Percentiles rank a stretch among this genome's conserved stretches.
phyloP scores from a whole-genome alignment of 1,284 basidiomycete genomes.

The Fistulina hepatica region DNA sequence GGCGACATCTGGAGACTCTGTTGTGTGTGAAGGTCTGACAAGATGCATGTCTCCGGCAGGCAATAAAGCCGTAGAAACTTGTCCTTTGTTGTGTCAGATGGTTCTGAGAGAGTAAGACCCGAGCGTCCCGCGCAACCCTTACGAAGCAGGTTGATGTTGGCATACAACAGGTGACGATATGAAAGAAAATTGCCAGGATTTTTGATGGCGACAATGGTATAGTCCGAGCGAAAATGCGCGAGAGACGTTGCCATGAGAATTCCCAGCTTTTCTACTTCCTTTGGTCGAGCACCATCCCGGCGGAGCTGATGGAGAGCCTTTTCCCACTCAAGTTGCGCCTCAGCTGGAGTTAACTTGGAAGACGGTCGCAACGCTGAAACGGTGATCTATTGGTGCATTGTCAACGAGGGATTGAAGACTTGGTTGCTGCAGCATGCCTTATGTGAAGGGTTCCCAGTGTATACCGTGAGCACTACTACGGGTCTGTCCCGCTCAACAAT shows the following conservation, averaged over 20 bases:
- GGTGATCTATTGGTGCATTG: constrained; percentile 37
- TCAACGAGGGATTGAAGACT: constrained; percentile 3
- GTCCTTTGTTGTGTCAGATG: constrained; percentile 22
- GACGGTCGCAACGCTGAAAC: constrained; percentile 45
- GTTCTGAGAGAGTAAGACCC: constrained; percentile 64
- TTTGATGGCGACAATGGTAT: constrained; percentile 68
- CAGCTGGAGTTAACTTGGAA: constrained; percentile 28
- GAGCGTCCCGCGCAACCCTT: constrained; percentile 69
- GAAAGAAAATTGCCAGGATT: constrained; percentile 54
- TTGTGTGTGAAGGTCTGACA: too few species aligned
- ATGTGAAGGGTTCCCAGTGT: constrained; percentile 61
- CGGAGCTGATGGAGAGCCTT: constrained; percentile 47
- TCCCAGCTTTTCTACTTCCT: constrained; percentile 54
- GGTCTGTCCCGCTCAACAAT: constrained; percentile 53
- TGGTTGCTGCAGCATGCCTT: constrained; percentile 29
- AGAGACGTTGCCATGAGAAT: constrained; percentile 71
- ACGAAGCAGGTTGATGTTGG: constrained; percentile 67
- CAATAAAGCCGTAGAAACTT: not conserved
- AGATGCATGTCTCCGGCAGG: not conserved
- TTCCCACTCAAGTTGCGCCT: constrained; percentile 48
- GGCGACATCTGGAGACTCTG: constrained; percentile 1
- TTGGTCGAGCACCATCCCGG: constrained; percentile 31
- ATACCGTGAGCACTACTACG: constrained; percentile 54
- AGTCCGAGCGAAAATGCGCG: constrained; percentile 74
- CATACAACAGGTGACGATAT: constrained; percentile 53